Percentiles rank a stretch among this genome's conserved stretches.
Evolutionary conservation across 345 rosid species (phyloP).

Genomic region (Eucalyptus tenuipes): DNA sequence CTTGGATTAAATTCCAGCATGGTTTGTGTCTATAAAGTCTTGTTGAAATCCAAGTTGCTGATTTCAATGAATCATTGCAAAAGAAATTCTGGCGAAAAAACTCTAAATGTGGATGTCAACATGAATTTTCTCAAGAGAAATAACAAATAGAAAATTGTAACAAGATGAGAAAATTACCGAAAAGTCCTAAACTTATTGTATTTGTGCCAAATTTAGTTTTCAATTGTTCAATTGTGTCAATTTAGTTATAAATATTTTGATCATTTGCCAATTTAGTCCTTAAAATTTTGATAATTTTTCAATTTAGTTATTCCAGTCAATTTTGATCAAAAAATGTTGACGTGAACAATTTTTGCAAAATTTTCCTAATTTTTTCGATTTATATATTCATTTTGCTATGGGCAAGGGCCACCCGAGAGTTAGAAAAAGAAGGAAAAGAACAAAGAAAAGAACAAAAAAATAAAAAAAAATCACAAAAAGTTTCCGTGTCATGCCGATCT

Average conservation of each 20-base stretch:
- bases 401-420: background rate
- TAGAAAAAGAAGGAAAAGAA: background rate
- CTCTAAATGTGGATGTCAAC: background rate
- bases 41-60: too few species aligned
- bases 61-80: too few species aligned
- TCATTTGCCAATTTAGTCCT: background rate
- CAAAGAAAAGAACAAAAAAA: too few species aligned
- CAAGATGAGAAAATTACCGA: background rate
- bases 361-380: background rate
- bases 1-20: too few species aligned
- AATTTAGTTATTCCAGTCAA: background rate
- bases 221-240: background rate
- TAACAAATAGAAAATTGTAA: background rate
- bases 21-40: too few species aligned
- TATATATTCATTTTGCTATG: background rate
- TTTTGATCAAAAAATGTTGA: background rate
- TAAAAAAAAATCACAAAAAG: too few species aligned
- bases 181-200: background rate
- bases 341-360: background rate
- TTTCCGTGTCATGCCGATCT: rapidly evolving
- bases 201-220: background rate
- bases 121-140: background rate
- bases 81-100: too few species aligned
- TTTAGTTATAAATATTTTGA: background rate
- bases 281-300: background rate